Evolutionary conservation across 192 early-diverging fungal genomes (phyloP), one percentile per base, ranked within the genome.

Genomic region (Pilaira anomala): DNA sequence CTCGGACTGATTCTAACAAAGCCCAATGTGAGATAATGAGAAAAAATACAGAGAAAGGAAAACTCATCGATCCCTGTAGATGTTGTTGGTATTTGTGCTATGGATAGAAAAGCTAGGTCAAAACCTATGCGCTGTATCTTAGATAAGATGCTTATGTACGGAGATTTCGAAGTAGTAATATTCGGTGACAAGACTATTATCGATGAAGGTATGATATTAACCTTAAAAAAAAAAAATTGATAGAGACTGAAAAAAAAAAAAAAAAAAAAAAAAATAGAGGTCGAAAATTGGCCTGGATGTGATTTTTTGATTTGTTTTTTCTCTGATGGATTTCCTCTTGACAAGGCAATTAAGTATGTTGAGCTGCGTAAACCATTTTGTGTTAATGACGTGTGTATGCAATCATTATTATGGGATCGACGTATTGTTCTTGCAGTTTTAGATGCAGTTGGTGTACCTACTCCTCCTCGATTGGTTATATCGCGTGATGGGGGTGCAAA

Each of bases 261-360:
- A 13, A 57, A 26, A 16, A 12, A n/a, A 19, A n/a, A 39, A n/a
- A 8, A 14, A 24, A 24, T 53, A 90, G 90, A 82, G 52, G 84
- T 95, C 7, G 85, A 88, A 40, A 81, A 86, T 58, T 97, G 96
- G 96, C 96, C 96, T 6, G 74, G 78, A 1, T 97, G 94, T 78
- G 94, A 98, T 76, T 94, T 97, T 72, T 84, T 98, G 54, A 94
- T 98, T 25, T 92, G 93, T 13, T 98, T 98, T 79, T 98, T 97
- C 77, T 97, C 95, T 8, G 70, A 67, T 18, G 95, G 93, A 8
- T 98, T 98, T 65, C 96, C 96, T 6, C 76, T 98, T 14, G 82
- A 88, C 30, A 98, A 98, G 78, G 95, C 96, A 0, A 90, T 94
- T 45, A 76, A 88, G 53, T 98, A 98, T 65, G 86, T 91, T 14